Percentiles rank a stretch among this genome's conserved stretches.
Evolutionary conservation across 192 early-diverging fungal species (phyloP).

Genomic region (Lobosporangium transversale): DNA sequence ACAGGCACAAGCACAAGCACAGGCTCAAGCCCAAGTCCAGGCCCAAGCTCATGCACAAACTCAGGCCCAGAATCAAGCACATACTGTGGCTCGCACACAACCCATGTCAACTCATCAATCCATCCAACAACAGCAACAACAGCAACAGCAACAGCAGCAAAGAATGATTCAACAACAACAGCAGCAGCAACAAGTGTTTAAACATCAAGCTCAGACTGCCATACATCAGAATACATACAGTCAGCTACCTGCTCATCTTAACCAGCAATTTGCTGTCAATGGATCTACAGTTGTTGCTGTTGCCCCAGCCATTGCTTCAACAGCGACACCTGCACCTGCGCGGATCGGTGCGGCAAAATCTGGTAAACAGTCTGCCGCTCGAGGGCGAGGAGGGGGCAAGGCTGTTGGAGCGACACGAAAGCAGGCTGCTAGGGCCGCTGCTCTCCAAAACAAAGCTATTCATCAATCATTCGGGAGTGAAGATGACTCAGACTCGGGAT

Average conservation of each 20-base stretch:
- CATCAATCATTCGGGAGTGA: constrained; percentile 18
- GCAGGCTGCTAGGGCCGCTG: constrained; percentile 19
- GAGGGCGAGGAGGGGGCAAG: constrained; percentile 26
- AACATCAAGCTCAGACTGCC: constrained; percentile 12
- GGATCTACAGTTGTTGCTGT: constrained; percentile 13
- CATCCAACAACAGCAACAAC: constrained; percentile 33
- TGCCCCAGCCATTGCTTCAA: neutral
- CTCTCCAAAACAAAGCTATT: constrained; percentile 22
- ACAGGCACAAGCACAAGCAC: constrained; percentile 43
- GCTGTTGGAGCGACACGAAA: constrained; percentile 21
- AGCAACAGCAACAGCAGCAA: constrained; percentile 16
- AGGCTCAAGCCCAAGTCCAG: constrained; percentile 25
- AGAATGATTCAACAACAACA: constrained; percentile 8
- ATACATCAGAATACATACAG: constrained; percentile 31
- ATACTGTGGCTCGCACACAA: constrained; percentile 27
- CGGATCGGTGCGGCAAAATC: constrained; percentile 12
- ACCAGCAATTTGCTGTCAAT: constrained; percentile 40
- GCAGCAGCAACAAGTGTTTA: constrained; percentile 18
- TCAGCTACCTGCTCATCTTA: constrained; percentile 44
- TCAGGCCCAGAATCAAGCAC: constrained; percentile 18
- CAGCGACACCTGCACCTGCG: neutral
- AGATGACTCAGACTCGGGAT: constrained; percentile 38
- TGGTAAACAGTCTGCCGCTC: constrained; percentile 13
- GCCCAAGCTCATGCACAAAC: constrained; percentile 13
- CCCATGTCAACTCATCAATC: constrained; percentile 5